A percentile compares a stretch with the other conserved stretches of the same genome.
Conservation (phyloP, 805 yeast species). For the Wickerhamiella lipophila region DNA sequence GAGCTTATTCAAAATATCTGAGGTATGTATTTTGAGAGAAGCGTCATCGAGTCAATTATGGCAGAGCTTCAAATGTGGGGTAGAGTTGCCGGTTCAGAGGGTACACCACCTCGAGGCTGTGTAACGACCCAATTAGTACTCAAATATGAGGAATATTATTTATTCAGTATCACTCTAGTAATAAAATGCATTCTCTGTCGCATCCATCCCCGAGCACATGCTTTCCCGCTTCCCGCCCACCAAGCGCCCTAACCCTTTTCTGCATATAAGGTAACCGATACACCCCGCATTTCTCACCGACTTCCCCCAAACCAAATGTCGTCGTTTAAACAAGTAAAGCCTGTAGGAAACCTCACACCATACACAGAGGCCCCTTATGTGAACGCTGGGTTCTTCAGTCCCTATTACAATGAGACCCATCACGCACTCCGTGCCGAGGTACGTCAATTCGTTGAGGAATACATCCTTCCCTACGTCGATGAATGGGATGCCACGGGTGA, state of each 20-base stretch:
- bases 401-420: slow-evolving; percentile 32
- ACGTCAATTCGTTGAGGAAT: slow-evolving; percentile 30
- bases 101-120: too few relatives aligned
- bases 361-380: slow-evolving; percentile 33
- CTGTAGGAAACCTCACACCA: slow-evolving; percentile 25
- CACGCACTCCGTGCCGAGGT: slow-evolving; percentile 31
- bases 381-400: slow-evolving; percentile 31
- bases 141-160: too few relatives aligned
- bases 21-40: too few relatives aligned
- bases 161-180: neutral
- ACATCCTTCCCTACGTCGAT: slow-evolving; percentile 31
- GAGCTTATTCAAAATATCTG: too few relatives aligned
- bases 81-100: too few relatives aligned
- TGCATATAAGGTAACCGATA: neutral
- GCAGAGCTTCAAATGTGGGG: too few relatives aligned
- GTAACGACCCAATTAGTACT: too few relatives aligned
- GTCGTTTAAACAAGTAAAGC: slow-evolving; percentile 4
- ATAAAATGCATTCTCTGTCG: neutral
- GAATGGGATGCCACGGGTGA: slow-evolving; percentile 34
- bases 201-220: neutral
- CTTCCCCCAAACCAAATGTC: neutral
- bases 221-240: neutral
- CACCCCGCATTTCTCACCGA: neutral
- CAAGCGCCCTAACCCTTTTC: slow-evolving; percentile 6
- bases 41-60: too few relatives aligned